phyloP scores from a whole-genome alignment of 1,284 basidiomycete species.

The Ustilago curta region DNA sequence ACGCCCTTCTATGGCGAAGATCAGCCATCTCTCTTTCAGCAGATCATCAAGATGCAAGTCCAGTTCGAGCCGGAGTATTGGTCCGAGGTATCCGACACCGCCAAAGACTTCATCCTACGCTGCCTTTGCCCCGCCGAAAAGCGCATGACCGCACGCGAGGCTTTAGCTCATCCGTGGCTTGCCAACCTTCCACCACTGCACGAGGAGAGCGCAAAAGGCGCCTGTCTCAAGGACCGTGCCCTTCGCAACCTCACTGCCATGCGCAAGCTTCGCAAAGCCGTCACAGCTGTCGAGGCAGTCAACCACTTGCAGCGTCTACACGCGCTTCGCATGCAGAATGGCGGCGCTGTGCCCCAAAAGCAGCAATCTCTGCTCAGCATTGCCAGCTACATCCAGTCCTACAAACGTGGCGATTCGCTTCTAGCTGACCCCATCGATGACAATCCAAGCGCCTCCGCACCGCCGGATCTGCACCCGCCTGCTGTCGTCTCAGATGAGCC shows the following conservation, averaged over 20 bases:
- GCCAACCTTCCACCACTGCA: constrained; percentile 54
- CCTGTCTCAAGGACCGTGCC: constrained; percentile 59
- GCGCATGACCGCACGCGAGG: constrained; percentile 65
- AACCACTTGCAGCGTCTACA: constrained; percentile 61
- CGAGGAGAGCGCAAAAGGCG: constrained; percentile 54
- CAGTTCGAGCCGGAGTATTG: constrained; percentile 66
- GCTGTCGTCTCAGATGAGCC: constrained; percentile 24
- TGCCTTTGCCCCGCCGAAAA: constrained; percentile 61
- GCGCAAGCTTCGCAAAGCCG: constrained; percentile 59
- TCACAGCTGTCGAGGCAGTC: constrained; percentile 64
- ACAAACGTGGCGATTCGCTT: constrained; percentile 40
- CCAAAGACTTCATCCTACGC: constrained; percentile 66
- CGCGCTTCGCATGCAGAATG: constrained; percentile 54
- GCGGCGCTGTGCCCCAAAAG: constrained; percentile 48
- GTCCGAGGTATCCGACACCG: constrained; percentile 60
- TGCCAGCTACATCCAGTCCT: constrained; percentile 43
- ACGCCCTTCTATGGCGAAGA: constrained; percentile 68
- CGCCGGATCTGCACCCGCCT: constrained; percentile 6
- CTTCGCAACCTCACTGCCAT: constrained; percentile 56
- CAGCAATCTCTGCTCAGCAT: constrained; percentile 52
- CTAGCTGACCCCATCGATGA: constrained; percentile 19
- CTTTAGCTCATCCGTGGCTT: constrained; percentile 66
- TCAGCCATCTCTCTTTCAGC: constrained; percentile 62
- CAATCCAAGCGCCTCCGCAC: constrained; percentile 7
- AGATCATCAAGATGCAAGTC: constrained; percentile 64